These are phyloP conservation scores for Neoscytalidium dimidiatum DNA, from an alignment of 2,329 filamentous ascomycete genomes.

Conservation along the genomic window DNA sequence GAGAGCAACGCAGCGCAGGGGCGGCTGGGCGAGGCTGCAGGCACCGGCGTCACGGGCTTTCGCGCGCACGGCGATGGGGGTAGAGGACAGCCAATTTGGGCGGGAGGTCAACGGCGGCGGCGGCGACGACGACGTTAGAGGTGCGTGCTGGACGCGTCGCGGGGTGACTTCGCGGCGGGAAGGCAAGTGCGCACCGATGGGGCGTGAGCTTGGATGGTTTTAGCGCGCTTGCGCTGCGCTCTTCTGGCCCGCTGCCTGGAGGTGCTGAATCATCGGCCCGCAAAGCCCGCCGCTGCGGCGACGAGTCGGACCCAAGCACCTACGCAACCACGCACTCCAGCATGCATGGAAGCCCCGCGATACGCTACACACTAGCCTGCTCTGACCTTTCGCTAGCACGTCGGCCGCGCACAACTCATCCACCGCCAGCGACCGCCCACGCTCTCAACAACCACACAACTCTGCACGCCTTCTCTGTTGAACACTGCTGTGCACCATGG, in stretches of 20 bases:
- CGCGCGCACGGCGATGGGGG: constrained; percentile 5
- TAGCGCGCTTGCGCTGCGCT: background rate
- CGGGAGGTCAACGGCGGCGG: background rate
- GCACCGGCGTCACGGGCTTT: background rate
- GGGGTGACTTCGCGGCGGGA: constrained; percentile 6
- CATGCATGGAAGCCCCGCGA: background rate
- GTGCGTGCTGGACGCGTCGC: constrained; percentile 11
- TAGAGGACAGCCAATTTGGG: constrained; percentile 5
- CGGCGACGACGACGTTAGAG: background rate
- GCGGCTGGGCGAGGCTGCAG: background rate
- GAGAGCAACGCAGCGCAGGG: background rate
- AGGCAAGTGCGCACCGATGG: constrained; percentile 14
- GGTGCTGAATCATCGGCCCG: background rate
- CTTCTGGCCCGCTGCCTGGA: background rate
- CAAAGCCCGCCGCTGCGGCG: background rate
- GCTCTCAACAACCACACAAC: background rate
- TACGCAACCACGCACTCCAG: no score
- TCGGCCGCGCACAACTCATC: background rate
- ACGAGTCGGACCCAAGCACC: no score
- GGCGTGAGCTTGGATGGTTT: constrained; percentile 5
- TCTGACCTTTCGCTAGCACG: background rate
- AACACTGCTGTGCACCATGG: constrained; percentile 1
- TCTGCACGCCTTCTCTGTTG: background rate
- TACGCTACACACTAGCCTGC: background rate
- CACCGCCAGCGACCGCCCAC: background rate